Base-by-base conservation (phyloP, 805 yeast species). In the Geotrichum ghanense region DNA sequence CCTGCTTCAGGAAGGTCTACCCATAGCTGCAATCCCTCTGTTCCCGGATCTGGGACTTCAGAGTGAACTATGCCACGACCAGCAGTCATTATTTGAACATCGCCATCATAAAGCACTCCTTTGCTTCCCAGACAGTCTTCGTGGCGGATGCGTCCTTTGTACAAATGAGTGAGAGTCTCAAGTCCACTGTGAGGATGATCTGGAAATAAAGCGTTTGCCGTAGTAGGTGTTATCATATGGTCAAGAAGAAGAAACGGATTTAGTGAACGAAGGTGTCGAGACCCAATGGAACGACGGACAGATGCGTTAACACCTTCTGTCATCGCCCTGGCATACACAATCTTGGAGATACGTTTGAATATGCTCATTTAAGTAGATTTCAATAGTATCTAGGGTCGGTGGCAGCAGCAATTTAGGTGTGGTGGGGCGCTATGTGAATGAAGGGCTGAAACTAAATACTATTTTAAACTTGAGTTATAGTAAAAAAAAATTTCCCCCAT, bases 121-220 rank as follows among this genome's bases (percentile, higher is more conserved):
- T 20, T 35, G 10, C 41, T 20, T 35, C 41, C 41, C 9, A 20
- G 17, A 35, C 17, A 35, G 22, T 35, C 41, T 20, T 35, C 41
- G 22, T 35, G 41, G 17, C 22, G 41, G 22, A 35, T 35, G 7
- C 22, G 9, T 35, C 41, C 41, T 9, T 35, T 10, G 16, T 10
- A 20, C 41, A 35, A 20, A 16, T 35, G 22, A 16, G 41, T 35
- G 22, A 35, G 10, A 16, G 41, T 35, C 16, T 35, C 22, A 9
- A 35, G 10, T 10, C 41, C 41, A 10, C 41, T 35, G 16, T 35
- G 41, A 16, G 41, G 41, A 20, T 35, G 41, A 16, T 35, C 41
- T 16, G 41, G 41, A 16, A 35, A 35, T 16, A 10, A n/a, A 16
- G 41, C 17, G 17, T 19, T 19, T 10, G 17, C 7, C 10, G 9